Percentiles rank a stretch among this genome's conserved stretches.
phyloP scores from a whole-genome alignment of 2,329 filamentous ascomycete genomes.

The Venturia carpophila region DNA sequence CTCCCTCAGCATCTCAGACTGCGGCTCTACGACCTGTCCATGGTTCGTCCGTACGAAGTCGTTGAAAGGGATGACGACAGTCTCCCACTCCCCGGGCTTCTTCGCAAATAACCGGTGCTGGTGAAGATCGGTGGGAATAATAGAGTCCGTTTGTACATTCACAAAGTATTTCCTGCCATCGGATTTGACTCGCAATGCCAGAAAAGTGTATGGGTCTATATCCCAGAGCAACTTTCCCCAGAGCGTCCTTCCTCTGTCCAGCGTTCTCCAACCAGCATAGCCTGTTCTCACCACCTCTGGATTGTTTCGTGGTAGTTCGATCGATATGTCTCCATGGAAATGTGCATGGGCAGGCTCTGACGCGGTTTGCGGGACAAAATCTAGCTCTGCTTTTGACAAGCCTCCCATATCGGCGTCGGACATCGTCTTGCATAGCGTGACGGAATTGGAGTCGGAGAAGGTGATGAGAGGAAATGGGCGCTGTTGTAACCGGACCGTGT shows the following conservation, averaged over 20 bases:
- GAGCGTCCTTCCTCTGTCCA: slow-evolving; percentile 66
- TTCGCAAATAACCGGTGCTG: slow-evolving; percentile 82
- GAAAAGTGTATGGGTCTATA: slow-evolving; percentile 78
- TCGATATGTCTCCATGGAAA: slow-evolving; percentile 86
- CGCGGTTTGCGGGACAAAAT: slow-evolving; percentile 47
- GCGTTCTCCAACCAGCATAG: slow-evolving; percentile 84
- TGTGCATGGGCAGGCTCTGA: slow-evolving; percentile 57
- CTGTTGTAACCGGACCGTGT: slow-evolving; percentile 58
- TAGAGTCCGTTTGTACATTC: slow-evolving; percentile 89
- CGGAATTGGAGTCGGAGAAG: slow-evolving; percentile 47
- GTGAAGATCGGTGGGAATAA: slow-evolving; percentile 91
- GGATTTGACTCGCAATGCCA: slow-evolving; percentile 80
- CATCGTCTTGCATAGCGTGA: slow-evolving; percentile 61
- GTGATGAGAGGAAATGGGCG: slow-evolving; percentile 57
- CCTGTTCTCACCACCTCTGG: slow-evolving; percentile 72
- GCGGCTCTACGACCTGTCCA: slow-evolving; percentile 85
- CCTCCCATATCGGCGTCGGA: slow-evolving; percentile 82
- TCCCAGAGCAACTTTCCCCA: slow-evolving; percentile 85
- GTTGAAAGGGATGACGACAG: slow-evolving; percentile 79
- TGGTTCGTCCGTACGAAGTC: slow-evolving; percentile 95
- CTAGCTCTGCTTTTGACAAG: slow-evolving; percentile 66
- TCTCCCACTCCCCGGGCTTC: slow-evolving; percentile 84
- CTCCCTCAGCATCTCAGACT: slow-evolving; percentile 79
- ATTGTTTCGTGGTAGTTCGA: slow-evolving; percentile 64
- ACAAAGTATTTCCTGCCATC: slow-evolving; percentile 90